Conservation (phyloP, 768 basidiomycete genomes). For the Rossbeevera mucosa region DNA sequence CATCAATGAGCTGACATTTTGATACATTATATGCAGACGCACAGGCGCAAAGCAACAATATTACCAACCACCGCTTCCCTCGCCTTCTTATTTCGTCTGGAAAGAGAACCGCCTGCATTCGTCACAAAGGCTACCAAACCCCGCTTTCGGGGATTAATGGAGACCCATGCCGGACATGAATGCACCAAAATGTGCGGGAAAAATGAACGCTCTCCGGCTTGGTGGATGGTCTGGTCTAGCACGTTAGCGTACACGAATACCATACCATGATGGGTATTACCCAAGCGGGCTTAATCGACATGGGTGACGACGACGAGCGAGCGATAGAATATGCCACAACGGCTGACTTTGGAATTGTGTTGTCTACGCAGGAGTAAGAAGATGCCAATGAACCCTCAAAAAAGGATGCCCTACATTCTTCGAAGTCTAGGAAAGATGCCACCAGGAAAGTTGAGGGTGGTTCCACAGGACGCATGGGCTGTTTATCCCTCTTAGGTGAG, state of each 20-base stretch:
- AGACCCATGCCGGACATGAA: slow-evolving; percentile 33
- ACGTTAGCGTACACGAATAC: slow-evolving; percentile 2
- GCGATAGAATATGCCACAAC: slow-evolving; percentile 28
- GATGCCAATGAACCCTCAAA: not conserved
- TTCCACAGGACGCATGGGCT: slow-evolving; percentile 21
- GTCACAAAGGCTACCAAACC: slow-evolving; percentile 47
- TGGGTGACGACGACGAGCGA: slow-evolving; percentile 29
- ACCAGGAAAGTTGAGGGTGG: slow-evolving; percentile 43
- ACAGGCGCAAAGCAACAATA: slow-evolving; percentile 53
- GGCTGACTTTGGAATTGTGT: slow-evolving; percentile 35
- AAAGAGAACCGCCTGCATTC: slow-evolving; percentile 41
- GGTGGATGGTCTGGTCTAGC: slow-evolving; percentile 17
- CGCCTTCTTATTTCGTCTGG: slow-evolving; percentile 27
- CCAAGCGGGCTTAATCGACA: slow-evolving; percentile 34
- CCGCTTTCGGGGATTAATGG: slow-evolving; percentile 28
- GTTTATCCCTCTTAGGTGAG: slow-evolving; percentile 28
- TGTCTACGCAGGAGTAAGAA: slow-evolving; percentile 37
- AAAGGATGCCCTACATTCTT: slow-evolving; percentile 46
- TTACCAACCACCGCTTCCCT: slow-evolving; percentile 46
- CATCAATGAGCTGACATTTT: not conserved
- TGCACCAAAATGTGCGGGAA: slow-evolving; percentile 44
- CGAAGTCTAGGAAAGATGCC: slow-evolving; percentile 54
- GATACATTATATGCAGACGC: slow-evolving; percentile 1
- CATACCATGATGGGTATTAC: slow-evolving; percentile 24
- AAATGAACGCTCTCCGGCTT: slow-evolving; percentile 37